Evolutionary conservation across 1,139 yeast species (phyloP).

Genomic region (Geotrichum citri-aurantii): DNA sequence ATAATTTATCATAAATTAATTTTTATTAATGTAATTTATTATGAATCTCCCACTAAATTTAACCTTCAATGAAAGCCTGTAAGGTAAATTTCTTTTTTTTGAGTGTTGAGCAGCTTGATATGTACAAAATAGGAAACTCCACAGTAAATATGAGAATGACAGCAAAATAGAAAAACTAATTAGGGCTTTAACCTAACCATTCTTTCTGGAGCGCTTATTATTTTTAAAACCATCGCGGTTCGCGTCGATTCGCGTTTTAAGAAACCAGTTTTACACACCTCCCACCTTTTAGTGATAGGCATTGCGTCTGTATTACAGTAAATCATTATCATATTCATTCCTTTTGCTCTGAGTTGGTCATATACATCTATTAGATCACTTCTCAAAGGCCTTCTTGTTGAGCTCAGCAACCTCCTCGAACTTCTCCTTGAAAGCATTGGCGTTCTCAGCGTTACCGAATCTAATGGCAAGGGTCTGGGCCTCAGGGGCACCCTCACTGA

Average conservation of each 20-base stretch:
- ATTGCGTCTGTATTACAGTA: background rate
- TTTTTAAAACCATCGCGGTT: background rate
- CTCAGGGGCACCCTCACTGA: constrained; percentile 93
- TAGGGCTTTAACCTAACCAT: background rate
- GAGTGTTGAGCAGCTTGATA: background rate
- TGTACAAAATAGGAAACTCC: background rate
- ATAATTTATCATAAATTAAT: background rate
- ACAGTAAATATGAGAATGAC: background rate
- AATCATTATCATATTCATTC: background rate
- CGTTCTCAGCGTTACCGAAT: constrained; percentile 95
- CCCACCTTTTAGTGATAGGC: background rate
- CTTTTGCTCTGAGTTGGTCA: background rate
- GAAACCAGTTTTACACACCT: background rate
- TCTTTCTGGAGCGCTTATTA: background rate
- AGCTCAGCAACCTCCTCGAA: constrained; percentile 74
- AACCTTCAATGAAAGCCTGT: too few relatives aligned
- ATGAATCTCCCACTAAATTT: background rate
- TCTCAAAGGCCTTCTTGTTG: constrained; percentile 43
- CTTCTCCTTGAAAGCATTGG: constrained; percentile 89
- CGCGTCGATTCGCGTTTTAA: background rate
- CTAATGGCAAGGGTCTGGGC: constrained; percentile 96
- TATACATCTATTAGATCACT: constrained; percentile 15
- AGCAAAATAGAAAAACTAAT: background rate
- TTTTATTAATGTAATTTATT: background rate
- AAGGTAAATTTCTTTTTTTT: background rate